Conservation (phyloP, 1,284 basidiomycete species). For the Naganishia sp. region DNA sequence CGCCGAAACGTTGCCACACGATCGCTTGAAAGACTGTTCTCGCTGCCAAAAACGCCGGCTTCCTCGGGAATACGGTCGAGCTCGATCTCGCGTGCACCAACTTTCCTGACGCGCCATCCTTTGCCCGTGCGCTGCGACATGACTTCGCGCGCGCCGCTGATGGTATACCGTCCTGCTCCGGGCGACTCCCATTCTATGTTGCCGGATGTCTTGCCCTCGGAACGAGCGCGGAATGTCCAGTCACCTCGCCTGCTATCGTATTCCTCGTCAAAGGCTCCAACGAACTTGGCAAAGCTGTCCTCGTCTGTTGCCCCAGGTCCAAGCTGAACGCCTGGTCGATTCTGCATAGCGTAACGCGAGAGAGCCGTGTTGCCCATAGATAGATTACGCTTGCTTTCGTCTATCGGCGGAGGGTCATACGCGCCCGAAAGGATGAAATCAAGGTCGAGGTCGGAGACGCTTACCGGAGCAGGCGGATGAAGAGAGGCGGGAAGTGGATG, state of each 20-base stretch:
- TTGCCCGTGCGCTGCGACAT: constrained; percentile 42
- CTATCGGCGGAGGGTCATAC: constrained; percentile 15
- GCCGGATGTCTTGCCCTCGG: constrained; percentile 11
- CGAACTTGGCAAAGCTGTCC: constrained; percentile 55
- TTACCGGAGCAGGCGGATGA: constrained; percentile 53
- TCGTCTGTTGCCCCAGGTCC: constrained; percentile 47
- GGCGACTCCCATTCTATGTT: constrained; percentile 48
- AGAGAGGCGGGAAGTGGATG: constrained; percentile 51
- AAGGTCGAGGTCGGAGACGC: constrained; percentile 56
- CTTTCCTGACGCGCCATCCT: constrained; percentile 43
- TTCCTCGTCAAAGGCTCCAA: constrained; percentile 55
- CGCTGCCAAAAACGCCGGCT: background rate
- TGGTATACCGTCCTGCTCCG: constrained; percentile 49
- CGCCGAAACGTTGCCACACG: constrained; percentile 25
- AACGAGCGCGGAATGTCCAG: constrained; percentile 52
- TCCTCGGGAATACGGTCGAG: constrained; percentile 39
- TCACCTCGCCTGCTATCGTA: constrained; percentile 54
- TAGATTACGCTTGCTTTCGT: constrained; percentile 27
- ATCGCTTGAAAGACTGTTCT: background rate
- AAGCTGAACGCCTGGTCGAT: constrained; percentile 24
- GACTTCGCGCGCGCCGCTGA: constrained; percentile 48
- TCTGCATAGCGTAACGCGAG: constrained; percentile 33
- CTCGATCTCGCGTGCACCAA: constrained; percentile 47
- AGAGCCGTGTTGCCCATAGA: constrained; percentile 28
- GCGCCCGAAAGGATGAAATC: constrained; percentile 56